Percentiles rank a stretch among this genome's conserved stretches.
phyloP scores from a whole-genome alignment of 1,139 yeast species.

The Sugiyamaella japonica region DNA sequence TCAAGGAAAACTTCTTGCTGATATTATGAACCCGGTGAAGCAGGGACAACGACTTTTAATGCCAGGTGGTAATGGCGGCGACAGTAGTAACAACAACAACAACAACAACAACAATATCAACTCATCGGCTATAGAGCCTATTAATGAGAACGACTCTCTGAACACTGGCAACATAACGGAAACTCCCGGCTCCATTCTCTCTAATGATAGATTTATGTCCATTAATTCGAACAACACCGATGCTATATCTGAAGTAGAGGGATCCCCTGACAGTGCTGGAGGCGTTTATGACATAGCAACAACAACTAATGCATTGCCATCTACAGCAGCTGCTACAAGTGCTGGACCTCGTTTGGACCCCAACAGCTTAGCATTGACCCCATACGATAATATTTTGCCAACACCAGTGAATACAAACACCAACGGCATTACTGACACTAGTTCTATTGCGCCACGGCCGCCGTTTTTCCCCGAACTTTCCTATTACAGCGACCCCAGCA shows the following conservation, averaged over 20 bases:
- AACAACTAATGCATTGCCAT: neutral
- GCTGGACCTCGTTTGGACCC: conserved; percentile 6
- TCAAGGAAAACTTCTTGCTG: conserved; percentile 41
- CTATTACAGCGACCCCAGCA: conserved; percentile 8
- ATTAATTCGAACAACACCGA: conserved; percentile 6
- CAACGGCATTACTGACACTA: neutral
- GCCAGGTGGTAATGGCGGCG: conserved; percentile 12
- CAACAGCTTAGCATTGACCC: conserved; percentile 10
- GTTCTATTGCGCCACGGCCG: neutral
- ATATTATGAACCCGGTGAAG: conserved; percentile 24
- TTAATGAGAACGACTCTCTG: conserved; percentile 6
- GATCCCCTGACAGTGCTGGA: conserved; percentile 8
- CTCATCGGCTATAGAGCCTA: conserved; percentile 6
- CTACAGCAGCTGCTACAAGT: neutral
- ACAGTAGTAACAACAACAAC: neutral
- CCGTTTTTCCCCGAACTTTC: conserved; percentile 8
- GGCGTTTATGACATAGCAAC: neutral
- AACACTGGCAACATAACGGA: neutral
- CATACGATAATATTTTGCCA: conserved; percentile 4
- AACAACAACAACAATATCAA: neutral
- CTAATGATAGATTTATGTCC: conserved; percentile 13
- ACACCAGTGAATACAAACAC: neutral
- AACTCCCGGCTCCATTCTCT: conserved; percentile 1
- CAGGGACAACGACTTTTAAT: conserved; percentile 22
- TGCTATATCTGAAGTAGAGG: conserved; percentile 11